Evolutionary conservation across 305 asterid species (phyloP), one percentile per base, ranked within the genome.

Genomic region (Fraxinus platypoda): DNA sequence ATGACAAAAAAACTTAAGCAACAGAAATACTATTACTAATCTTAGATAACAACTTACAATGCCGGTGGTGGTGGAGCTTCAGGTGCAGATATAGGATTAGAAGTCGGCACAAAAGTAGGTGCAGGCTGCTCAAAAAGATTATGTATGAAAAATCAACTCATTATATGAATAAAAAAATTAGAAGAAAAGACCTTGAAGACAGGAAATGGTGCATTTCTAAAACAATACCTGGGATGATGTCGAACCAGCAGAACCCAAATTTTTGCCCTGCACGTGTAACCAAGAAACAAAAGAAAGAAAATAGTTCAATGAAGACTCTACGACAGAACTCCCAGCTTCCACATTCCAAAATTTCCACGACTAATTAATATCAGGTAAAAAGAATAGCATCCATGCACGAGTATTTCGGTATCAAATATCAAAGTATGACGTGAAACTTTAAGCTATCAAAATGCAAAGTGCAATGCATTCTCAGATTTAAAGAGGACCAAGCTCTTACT

Each of bases 221-320:
- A 78, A 52, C 80, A 43, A 66, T 82, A 95, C 97, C 94, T 90
- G 98, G 74, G 91, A 87, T 43, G 95, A 83, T 19, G 94, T 85
- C 31, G 97, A 88, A 77, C 92, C 91, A 85, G 90, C 86, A 77
- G 97, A 87, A 30, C 87, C 83, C 79, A 75, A 75, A 72, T 87
- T 83, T 89, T 95, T 93, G 82, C 92, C 90, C 98, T 95, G 88
- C 82, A 77, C 59, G 85, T 52, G 35, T 28, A 76, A 52, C 76
- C 70, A 78, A 75, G 43, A 17, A 80, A 41, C 59, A 74, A 46
- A 82, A 62, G 81, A 34, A 75, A 57, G 68, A 8, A 8, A 72
- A 30, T 21, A 74, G 49, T 30, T 43, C 9, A 30, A 71, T 19
- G 25, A 25, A 64, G 31, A 23, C 33, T 7, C 31, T 64, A 64